phyloP scores from a whole-genome alignment of 1,284 basidiomycete genomes.

The Ustilago shanxiensis region DNA sequence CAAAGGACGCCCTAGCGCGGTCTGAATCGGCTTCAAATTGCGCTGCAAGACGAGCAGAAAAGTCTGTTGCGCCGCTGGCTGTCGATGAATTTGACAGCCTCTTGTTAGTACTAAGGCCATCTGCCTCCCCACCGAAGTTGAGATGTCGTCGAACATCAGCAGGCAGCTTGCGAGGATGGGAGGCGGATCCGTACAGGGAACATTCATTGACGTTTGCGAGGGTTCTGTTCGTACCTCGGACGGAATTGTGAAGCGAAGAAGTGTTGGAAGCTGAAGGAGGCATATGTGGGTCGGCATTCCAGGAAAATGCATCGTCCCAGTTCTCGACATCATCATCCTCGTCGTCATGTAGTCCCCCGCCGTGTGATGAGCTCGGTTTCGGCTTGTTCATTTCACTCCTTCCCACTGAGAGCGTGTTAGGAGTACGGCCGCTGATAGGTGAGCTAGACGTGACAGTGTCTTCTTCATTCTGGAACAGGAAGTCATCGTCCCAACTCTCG shows the following conservation, averaged over 20 bases:
- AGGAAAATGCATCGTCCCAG: conserved; percentile 53
- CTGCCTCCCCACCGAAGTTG: neutral
- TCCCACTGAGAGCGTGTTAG: neutral
- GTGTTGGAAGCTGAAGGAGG: conserved; percentile 20
- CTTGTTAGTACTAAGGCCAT: neutral
- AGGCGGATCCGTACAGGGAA: neutral
- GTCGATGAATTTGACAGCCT: conserved; percentile 20
- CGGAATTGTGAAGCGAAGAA: conserved; percentile 16
- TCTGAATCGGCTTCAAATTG: conserved; percentile 36
- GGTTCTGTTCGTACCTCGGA: neutral
- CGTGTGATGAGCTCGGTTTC: neutral
- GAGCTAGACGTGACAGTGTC: conserved; percentile 8
- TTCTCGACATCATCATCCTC: conserved; percentile 51
- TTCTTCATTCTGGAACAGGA: conserved; percentile 54
- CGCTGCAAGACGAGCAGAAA: conserved; percentile 42
- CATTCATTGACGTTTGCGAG: neutral
- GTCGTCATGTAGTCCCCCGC: neutral
- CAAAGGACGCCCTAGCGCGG: conserved; percentile 4
- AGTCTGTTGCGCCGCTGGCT: conserved; percentile 32
- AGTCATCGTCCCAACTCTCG: conserved; percentile 63
- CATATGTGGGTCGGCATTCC: conserved; percentile 34
- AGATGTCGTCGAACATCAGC: conserved; percentile 5
- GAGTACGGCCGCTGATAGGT: neutral
- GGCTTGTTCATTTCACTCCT: neutral
- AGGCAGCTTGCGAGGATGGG: conserved; percentile 2